Evolutionary conservation across 78 protist species (phyloP).

Genomic region (Mastigamoeba balamuthi): DNA sequence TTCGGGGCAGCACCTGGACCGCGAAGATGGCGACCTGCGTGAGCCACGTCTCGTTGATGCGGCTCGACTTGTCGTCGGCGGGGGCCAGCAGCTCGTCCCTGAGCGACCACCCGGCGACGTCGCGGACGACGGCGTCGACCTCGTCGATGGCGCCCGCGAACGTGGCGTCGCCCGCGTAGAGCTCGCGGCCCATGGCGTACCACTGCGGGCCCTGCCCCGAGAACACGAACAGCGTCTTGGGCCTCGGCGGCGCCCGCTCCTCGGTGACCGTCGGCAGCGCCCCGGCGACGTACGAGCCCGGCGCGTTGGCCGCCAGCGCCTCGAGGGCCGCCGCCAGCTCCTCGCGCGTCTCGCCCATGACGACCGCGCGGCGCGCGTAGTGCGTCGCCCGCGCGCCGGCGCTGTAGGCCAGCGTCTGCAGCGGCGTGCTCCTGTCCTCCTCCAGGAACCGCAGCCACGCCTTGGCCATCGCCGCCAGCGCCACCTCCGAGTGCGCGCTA

Average conservation of each 20-base stretch:
- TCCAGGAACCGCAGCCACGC: neutral
- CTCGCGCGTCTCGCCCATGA: neutral
- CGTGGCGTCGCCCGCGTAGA: neutral
- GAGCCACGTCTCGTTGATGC: conserved; percentile 19
- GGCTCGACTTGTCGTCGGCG: neutral
- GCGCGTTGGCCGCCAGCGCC: neutral
- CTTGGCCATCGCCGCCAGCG: neutral
- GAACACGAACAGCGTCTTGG: conserved; percentile 29
- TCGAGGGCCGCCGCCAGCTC: neutral
- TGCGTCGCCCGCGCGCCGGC: neutral
- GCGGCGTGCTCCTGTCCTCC: neutral
- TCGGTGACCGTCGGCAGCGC: neutral
- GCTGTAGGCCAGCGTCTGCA: neutral
- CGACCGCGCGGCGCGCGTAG: neutral
- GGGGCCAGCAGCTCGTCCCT: conserved; percentile 25
- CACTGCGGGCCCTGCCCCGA: conserved; percentile 58
- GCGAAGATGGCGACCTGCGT: conserved; percentile 57
- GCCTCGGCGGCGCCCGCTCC: neutral
- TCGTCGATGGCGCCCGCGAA: conserved; percentile 14
- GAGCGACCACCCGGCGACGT: conserved; percentile 34
- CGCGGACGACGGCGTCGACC: conserved; percentile 13
- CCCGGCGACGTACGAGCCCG: neutral
- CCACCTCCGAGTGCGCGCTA: neutral
- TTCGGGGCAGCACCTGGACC: too few relatives aligned
- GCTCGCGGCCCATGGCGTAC: conserved; percentile 21